phyloP scores from a whole-genome alignment of 108 stramenopile genomes.

The Seminavis robusta region DNA sequence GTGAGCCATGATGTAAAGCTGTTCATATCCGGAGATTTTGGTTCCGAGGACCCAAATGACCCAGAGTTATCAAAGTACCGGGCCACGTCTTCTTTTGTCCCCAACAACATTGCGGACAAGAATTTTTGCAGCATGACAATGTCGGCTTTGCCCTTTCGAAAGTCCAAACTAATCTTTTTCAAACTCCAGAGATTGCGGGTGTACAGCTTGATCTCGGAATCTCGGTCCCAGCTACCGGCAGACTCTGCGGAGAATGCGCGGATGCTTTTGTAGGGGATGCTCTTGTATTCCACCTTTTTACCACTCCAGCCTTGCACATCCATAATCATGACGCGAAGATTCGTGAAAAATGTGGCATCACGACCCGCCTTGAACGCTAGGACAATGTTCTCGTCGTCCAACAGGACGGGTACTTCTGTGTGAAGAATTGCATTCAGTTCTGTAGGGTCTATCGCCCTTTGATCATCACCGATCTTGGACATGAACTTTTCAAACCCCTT shows the following conservation, averaged over 20 bases:
- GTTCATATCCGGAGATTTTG: constrained; percentile 5
- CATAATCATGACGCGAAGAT: constrained; percentile 31
- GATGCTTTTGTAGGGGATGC: no score
- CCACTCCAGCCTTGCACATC: constrained; percentile 52
- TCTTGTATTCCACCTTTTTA: constrained; percentile 49
- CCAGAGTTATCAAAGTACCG: no score
- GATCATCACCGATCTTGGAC: constrained; percentile 54
- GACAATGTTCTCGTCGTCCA: no score
- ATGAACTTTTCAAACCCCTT: constrained; percentile 40
- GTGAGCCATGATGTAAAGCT: constrained; percentile 21
- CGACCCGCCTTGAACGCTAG: no score
- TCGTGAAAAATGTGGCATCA: constrained; percentile 50
- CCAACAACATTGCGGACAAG: constrained; percentile 51
- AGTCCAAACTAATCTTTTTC: constrained; percentile 34
- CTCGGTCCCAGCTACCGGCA: no score
- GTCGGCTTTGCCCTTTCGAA: constrained; percentile 52
- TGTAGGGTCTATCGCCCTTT: constrained; percentile 52
- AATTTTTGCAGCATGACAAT: constrained; percentile 54
- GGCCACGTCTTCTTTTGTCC: no score
- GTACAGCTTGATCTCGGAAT: no score
- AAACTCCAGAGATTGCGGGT: constrained; percentile 31
- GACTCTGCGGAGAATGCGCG: no score
- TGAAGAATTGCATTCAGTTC: no score
- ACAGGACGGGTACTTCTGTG: no score
- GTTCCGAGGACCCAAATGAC: no score